Percentiles rank a stretch among this genome's conserved stretches.
Evolutionary conservation across 129 eudicot genomes (phyloP).

Genomic region (Ambrosia artemisiifolia): DNA sequence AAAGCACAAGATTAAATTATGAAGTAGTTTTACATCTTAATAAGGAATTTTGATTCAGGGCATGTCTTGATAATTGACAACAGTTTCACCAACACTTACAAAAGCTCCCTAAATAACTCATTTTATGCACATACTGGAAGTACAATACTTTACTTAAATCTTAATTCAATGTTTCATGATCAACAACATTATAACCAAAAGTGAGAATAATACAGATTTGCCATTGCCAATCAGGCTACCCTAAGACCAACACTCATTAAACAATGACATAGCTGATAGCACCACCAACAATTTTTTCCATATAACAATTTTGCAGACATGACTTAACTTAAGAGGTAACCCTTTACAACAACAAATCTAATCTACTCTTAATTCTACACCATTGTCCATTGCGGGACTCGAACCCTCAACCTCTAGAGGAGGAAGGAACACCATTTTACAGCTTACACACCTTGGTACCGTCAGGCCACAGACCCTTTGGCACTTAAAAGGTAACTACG

Average conservation of each 20-base stretch:
- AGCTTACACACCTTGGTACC: no score
- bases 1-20: neutral
- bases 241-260: neutral
- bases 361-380: no score
- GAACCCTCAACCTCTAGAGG: no score
- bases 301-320: neutral
- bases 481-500: no score
- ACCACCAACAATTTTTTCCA: neutral
- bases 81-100: constrained; percentile 6
- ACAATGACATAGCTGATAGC: neutral
- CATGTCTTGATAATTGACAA: neutral
- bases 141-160: neutral
- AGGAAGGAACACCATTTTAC: no score
- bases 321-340: neutral
- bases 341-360: neutral
- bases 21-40: neutral
- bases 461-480: no score
- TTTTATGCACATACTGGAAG: neutral
- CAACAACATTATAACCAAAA: neutral
- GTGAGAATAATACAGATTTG: neutral
- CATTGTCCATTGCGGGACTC: no score
- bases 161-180: neutral
- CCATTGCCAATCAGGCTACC: neutral
- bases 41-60: no score
- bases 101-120: neutral